Evolutionary conservation across 257 asterid genomes (phyloP).

Genomic region (Capsicum chinense): DNA sequence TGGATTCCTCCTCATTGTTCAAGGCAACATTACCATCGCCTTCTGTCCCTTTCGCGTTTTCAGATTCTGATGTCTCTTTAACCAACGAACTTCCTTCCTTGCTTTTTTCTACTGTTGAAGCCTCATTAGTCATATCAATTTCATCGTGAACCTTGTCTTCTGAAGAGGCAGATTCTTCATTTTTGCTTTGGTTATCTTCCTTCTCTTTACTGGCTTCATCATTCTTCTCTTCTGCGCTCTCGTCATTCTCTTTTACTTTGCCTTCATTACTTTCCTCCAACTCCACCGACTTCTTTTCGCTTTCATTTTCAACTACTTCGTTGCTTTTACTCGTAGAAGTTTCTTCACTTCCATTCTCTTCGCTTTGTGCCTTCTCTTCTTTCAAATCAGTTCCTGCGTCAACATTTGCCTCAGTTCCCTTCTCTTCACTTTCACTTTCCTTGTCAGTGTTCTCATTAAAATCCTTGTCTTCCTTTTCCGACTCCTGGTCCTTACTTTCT

Average conservation of each 20-base stretch:
- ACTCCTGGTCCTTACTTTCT: conserved; percentile 29
- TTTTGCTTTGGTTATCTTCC: conserved; percentile 41
- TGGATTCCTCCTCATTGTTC: conserved; percentile 40
- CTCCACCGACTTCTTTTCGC: conserved; percentile 47
- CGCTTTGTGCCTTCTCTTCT: conserved; percentile 29
- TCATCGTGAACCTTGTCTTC: conserved; percentile 40
- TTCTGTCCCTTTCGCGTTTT: conserved; percentile 41
- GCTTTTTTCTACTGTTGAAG: conserved; percentile 33
- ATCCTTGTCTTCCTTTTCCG: conserved; percentile 27
- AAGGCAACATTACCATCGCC: conserved; percentile 32
- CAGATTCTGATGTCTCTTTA: conserved; percentile 38
- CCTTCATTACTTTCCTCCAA: conserved; percentile 39
- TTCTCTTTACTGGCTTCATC: conserved; percentile 37
- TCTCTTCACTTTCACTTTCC: conserved; percentile 29
- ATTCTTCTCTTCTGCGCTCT: conserved; percentile 37
- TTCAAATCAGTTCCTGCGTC: conserved; percentile 24
- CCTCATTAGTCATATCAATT: conserved; percentile 41
- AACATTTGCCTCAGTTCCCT: conserved; percentile 29
- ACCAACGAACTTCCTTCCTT: conserved; percentile 35
- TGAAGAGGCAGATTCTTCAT: conserved; percentile 40
- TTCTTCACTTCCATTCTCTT: conserved; percentile 29
- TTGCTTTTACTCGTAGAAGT: conserved; percentile 38
- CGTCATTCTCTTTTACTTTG: conserved; percentile 40
- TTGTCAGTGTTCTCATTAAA: conserved; percentile 23
- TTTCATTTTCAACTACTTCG: conserved; percentile 38